phyloP scores from a whole-genome alignment of 2,329 filamentous ascomycete species.

The Fonsecaea multimorphosa region DNA sequence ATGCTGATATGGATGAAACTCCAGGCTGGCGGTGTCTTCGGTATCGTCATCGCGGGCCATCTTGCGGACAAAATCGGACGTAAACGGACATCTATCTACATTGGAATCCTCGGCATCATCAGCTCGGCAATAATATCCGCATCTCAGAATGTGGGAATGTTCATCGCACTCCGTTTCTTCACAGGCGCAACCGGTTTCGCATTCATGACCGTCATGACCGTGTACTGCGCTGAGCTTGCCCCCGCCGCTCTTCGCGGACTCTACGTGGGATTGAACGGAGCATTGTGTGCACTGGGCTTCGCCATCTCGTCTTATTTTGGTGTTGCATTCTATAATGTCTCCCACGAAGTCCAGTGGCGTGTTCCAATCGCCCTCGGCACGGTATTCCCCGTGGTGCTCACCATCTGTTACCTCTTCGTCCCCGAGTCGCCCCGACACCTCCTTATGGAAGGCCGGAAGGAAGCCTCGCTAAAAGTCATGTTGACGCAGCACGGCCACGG shows the following conservation, averaged over 20 bases:
- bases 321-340: slow-evolving; percentile 23
- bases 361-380: slow-evolving; percentile 15
- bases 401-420: slow-evolving; percentile 37
- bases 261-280: slow-evolving; percentile 21
- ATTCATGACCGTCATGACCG: slow-evolving; percentile 40
- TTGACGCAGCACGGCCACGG: slow-evolving; percentile 31
- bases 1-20: slow-evolving; percentile 24
- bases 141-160: slow-evolving; percentile 20
- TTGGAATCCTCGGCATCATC: slow-evolving; percentile 45
- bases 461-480: slow-evolving; percentile 35
- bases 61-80: slow-evolving; percentile 44
- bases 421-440: slow-evolving; percentile 41
- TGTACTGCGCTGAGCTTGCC: slow-evolving; percentile 22
- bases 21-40: slow-evolving; percentile 49
- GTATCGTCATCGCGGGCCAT: slow-evolving; percentile 20
- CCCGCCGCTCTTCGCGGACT: slow-evolving; percentile 25
- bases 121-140: slow-evolving; percentile 46
- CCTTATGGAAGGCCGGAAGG: slow-evolving; percentile 37
- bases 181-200: slow-evolving; percentile 42
- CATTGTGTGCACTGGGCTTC: slow-evolving; percentile 21
- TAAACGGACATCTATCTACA: slow-evolving; percentile 45
- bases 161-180: slow-evolving; percentile 48
- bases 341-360: slow-evolving; percentile 23
- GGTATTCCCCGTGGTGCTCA: slow-evolving; percentile 20
- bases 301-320: slow-evolving; percentile 27